These are phyloP conservation scores for Pythium rhizo-oryzae DNA, from an alignment of 352 stramenopile genomes.

Conservation along the genomic window DNA sequence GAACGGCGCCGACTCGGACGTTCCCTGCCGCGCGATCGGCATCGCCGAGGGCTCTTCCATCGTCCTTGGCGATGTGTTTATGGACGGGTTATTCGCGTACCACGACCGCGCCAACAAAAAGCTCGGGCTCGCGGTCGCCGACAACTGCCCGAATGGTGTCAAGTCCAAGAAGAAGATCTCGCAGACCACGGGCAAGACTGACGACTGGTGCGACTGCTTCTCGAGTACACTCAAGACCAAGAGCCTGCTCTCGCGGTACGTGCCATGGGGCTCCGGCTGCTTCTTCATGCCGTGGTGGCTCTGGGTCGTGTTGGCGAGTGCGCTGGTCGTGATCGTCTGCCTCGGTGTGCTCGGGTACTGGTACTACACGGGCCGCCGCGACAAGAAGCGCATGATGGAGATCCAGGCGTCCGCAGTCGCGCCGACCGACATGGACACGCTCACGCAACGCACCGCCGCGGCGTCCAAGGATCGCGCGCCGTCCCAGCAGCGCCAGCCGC, in stretches of 20 bases:
- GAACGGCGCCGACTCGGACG: constrained; percentile 58
- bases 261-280: constrained; percentile 65
- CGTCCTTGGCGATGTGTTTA: constrained; percentile 83
- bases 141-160: constrained; percentile 79
- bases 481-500: constrained; percentile 10
- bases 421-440: constrained; percentile 14
- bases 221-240: constrained; percentile 61
- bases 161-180: constrained; percentile 80
- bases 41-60: constrained; percentile 72
- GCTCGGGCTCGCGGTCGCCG: constrained; percentile 62
- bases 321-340: constrained; percentile 59
- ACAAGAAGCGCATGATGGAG: constrained; percentile 14
- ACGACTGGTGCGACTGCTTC: constrained; percentile 75
- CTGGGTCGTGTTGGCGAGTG: constrained; percentile 71
- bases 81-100: constrained; percentile 81
- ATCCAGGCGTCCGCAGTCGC: constrained; percentile 10
- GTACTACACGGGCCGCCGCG: constrained; percentile 34
- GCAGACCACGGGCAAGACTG: constrained; percentile 34
- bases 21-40: constrained; percentile 70
- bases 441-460: constrained; percentile 2
- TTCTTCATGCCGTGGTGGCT: constrained; percentile 91
- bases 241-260: constrained; percentile 53
- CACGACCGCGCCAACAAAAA: constrained; percentile 69
- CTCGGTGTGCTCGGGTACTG: constrained; percentile 63
- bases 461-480: constrained; percentile 1